Conservation (phyloP, 2,329 filamentous ascomycete species). For the Talaromyces rugulosus region DNA sequence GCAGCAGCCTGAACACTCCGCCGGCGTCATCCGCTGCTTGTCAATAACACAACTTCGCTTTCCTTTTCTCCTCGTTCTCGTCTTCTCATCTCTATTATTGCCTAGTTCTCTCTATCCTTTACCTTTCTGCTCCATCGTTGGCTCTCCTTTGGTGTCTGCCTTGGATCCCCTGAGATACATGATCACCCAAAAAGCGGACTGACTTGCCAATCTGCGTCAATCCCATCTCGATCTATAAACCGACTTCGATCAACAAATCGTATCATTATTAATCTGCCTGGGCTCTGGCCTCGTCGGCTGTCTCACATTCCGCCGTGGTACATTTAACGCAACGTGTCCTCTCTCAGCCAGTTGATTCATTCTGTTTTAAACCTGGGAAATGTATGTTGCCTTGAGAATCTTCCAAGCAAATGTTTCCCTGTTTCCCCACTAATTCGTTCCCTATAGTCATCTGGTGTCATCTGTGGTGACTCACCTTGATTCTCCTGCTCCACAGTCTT, state of each 20-base stretch:
- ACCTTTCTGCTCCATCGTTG: not conserved
- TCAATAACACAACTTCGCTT: not conserved
- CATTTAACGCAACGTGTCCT: constrained; percentile 2
- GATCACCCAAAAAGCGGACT: not conserved
- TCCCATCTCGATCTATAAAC: not conserved
- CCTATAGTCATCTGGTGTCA: not conserved
- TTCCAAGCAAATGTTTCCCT: not conserved
- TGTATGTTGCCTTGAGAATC: not conserved
- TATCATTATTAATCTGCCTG: not conserved
- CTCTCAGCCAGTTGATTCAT: not conserved
- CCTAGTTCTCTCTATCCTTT: not conserved
- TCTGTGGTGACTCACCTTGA: not conserved
- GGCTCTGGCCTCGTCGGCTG: not conserved
- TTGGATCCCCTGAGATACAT: not conserved
- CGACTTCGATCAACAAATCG: not conserved
- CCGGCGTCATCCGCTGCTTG: not conserved
- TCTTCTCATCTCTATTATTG: not conserved
- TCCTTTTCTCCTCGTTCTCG: not conserved
- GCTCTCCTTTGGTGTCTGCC: not conserved
- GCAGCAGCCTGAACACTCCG: not conserved
- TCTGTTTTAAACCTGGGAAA: not conserved
- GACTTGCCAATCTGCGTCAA: not conserved
- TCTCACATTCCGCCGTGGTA: not conserved
- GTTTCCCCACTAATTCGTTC: not conserved
- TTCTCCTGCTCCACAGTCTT: not conserved